Percentiles rank a stretch among this genome's conserved stretches.
These are phyloP conservation scores for Epichloe gansuensis DNA, from an alignment of 2,329 filamentous ascomycete genomes.

Conservation along the genomic window DNA sequence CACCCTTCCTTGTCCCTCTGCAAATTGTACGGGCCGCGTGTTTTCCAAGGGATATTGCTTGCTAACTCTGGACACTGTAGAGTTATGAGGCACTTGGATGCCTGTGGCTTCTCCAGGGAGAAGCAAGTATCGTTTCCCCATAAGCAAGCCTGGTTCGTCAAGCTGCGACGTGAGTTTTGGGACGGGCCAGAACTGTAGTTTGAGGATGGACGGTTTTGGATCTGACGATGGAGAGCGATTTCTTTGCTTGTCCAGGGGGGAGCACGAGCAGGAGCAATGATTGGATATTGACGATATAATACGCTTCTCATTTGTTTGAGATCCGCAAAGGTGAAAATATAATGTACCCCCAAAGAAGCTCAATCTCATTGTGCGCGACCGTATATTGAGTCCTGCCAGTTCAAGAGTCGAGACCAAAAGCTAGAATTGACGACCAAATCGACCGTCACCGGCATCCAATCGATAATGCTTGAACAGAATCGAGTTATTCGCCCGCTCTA, in stretches of 20 bases:
- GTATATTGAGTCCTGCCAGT: too few species aligned
- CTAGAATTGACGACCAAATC: neutral
- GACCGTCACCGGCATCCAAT: slow-evolving; percentile 8
- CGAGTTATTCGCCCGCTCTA: slow-evolving; percentile 9
- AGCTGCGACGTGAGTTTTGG: slow-evolving; percentile 69
- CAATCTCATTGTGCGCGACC: too few species aligned
- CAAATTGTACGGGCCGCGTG: neutral
- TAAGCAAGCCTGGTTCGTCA: slow-evolving; percentile 82
- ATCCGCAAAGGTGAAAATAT: too few species aligned
- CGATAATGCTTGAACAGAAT: slow-evolving; percentile 9
- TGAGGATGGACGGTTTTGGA: neutral
- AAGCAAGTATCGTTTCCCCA: slow-evolving; percentile 78
- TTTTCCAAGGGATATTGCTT: neutral
- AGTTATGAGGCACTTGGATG: slow-evolving; percentile 48
- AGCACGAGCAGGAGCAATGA: too few species aligned
- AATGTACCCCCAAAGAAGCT: too few species aligned
- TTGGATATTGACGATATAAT: too few species aligned
- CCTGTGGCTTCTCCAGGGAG: slow-evolving; percentile 73
- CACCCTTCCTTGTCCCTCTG: neutral
- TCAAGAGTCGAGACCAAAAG: too few species aligned
- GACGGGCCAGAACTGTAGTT: slow-evolving; percentile 48
- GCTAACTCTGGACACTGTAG: slow-evolving; percentile 1
- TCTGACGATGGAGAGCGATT: neutral
- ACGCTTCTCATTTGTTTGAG: too few species aligned
- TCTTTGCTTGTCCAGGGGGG: neutral